phyloP scores from a whole-genome alignment of 2,329 filamentous ascomycete species.

The Aspergillus uvarum region DNA sequence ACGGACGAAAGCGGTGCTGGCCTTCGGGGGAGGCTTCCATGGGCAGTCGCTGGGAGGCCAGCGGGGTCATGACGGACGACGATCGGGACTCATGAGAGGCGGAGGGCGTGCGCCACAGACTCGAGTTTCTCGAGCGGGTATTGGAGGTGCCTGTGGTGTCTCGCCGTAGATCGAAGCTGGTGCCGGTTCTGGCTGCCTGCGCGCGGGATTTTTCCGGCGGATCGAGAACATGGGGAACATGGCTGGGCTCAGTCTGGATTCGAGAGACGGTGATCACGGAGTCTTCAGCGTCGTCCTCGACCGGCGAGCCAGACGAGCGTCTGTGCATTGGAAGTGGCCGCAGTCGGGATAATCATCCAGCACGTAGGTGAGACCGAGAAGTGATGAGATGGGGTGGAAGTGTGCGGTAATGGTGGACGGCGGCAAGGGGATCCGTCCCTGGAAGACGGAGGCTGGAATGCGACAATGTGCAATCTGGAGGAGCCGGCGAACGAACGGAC shows the following conservation, averaged over 20 bases:
- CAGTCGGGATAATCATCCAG: constrained; percentile 39
- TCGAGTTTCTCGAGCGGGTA: constrained; percentile 41
- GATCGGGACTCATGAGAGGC: constrained; percentile 31
- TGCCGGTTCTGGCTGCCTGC: constrained; percentile 38
- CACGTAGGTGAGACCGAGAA: constrained; percentile 21
- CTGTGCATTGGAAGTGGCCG: constrained; percentile 46
- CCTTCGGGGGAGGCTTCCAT: constrained; percentile 40
- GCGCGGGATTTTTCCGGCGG: constrained; percentile 33
- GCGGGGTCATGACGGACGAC: constrained; percentile 29
- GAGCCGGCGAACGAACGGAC: neutral
- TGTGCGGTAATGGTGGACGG: constrained; percentile 4
- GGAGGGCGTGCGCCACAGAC: constrained; percentile 37
- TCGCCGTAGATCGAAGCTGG: constrained; percentile 37
- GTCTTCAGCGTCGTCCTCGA: constrained; percentile 44
- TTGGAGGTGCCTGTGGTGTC: constrained; percentile 35
- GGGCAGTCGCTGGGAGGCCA: constrained; percentile 39
- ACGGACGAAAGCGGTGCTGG: constrained; percentile 40
- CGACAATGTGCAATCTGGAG: constrained; percentile 9
- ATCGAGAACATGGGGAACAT: constrained; percentile 34
- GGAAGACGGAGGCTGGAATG: constrained; percentile 18
- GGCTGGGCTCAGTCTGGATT: constrained; percentile 30
- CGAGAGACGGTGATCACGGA: constrained; percentile 30
- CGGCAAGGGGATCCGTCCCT: constrained; percentile 15
- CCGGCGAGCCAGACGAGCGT: constrained; percentile 46
- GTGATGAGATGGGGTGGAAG: constrained; percentile 2